Conservation (phyloP, 805 yeast genomes). For the Kazachstania psychrophila region DNA sequence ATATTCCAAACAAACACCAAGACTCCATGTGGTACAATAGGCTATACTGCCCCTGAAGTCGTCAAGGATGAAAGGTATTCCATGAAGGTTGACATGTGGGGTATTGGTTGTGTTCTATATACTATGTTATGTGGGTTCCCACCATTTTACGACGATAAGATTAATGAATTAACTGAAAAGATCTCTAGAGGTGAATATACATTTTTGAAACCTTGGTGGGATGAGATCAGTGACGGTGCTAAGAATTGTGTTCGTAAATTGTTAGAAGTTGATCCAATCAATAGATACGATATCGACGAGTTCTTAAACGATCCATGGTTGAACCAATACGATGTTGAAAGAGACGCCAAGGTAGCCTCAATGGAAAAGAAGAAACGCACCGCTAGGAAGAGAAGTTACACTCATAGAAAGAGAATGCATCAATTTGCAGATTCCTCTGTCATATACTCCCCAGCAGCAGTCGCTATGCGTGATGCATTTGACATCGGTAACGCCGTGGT, state of each 20-base stretch:
- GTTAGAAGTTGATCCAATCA: conserved; percentile 59
- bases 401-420: conserved; percentile 10
- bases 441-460: conserved; percentile 62
- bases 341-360: conserved; percentile 5
- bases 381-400: conserved; percentile 19
- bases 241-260: conserved; percentile 58
- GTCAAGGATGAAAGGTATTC: conserved; percentile 89
- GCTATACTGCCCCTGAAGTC: conserved; percentile 97
- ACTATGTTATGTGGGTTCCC: conserved; percentile 95
- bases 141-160: conserved; percentile 76
- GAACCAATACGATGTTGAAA: conserved; percentile 21
- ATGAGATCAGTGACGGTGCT: conserved; percentile 64
- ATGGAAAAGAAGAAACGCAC: conserved; percentile 2
- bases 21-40: conserved; percentile 98
- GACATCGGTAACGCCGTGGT: conserved; percentile 82
- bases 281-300: conserved; percentile 59
- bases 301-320: conserved; percentile 67
- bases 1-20: conserved; percentile 81
- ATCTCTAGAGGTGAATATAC: conserved; percentile 63
- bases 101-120: conserved; percentile 90
- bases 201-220: conserved; percentile 85
- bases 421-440: conserved; percentile 17
- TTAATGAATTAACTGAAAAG: conserved; percentile 57
- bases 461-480: conserved; percentile 76
- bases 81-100: conserved; percentile 98